Evolutionary conservation across 2,329 filamentous ascomycete species (phyloP).

Genomic region (Pyrenophora graminea): DNA sequence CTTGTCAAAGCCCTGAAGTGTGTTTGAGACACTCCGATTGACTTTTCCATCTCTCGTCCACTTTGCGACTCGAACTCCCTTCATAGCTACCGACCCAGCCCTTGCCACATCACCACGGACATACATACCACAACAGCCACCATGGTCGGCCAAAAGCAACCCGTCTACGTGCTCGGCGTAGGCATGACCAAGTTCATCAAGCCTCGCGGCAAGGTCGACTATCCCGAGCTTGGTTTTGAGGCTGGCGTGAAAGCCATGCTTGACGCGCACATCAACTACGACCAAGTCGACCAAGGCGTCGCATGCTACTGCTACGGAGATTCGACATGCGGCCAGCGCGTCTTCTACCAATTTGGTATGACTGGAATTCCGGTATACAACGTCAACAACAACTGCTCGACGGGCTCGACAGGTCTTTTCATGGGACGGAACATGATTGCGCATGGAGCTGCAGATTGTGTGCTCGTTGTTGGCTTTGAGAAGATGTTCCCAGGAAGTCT

Average conservation of each 20-base stretch:
- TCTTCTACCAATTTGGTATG: constrained; percentile 99
- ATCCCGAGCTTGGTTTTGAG: constrained; percentile 92
- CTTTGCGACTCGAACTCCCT: constrained; percentile 1
- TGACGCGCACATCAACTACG: constrained; percentile 88
- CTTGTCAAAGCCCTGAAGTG: neutral
- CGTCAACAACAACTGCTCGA: constrained; percentile 98
- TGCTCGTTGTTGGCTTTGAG: constrained; percentile 93
- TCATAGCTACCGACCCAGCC: neutral
- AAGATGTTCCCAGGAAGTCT: constrained; percentile 96
- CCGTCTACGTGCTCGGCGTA: constrained; percentile 89
- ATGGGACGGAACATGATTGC: constrained; percentile 81
- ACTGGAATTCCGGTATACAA: constrained; percentile 96
- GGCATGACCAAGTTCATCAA: constrained; percentile 99
- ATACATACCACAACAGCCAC: constrained; percentile 28
- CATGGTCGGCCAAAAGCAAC: constrained; percentile 58
- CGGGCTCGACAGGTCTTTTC: constrained; percentile 86
- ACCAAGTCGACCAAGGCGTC: constrained; percentile 91
- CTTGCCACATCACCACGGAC: neutral
- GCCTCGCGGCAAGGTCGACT: constrained; percentile 89
- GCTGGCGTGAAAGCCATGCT: constrained; percentile 85
- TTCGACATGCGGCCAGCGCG: constrained; percentile 89
- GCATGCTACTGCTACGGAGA: constrained; percentile 99
- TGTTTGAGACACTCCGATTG: neutral
- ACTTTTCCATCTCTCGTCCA: constrained; percentile 1
- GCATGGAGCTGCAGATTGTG: constrained; percentile 81